Evolutionary conservation across 164 flowering plant species (phyloP).

Genomic region (Vitis amurensis): DNA sequence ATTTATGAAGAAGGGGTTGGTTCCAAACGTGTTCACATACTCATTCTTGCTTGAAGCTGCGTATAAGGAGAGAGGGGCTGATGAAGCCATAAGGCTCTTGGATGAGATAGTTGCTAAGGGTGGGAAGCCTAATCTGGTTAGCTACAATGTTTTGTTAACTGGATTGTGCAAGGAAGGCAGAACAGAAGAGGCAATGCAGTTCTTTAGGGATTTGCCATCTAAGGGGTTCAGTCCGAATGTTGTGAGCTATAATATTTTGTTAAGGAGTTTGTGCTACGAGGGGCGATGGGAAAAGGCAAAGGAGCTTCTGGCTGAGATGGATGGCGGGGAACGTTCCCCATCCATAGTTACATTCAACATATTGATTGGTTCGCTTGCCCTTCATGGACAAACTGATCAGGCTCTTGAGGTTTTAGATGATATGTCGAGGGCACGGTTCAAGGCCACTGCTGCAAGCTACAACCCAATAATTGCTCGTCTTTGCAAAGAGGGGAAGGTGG

Average conservation of each 20-base stretch:
- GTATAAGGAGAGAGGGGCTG: slow-evolving; percentile 74
- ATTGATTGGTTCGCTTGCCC: slow-evolving; percentile 68
- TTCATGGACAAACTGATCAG: slow-evolving; percentile 57
- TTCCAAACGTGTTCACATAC: slow-evolving; percentile 78
- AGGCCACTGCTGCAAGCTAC: slow-evolving; percentile 65
- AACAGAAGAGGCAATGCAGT: slow-evolving; percentile 59
- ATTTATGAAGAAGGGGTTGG: slow-evolving; percentile 64
- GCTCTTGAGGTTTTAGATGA: slow-evolving; percentile 72
- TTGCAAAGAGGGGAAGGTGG: slow-evolving; percentile 68
- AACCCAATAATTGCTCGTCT: slow-evolving; percentile 72
- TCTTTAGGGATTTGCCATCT: slow-evolving; percentile 61
- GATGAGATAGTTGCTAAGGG: slow-evolving; percentile 74
- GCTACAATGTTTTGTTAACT: slow-evolving; percentile 81
- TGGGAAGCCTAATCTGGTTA: slow-evolving; percentile 79
- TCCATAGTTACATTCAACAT: slow-evolving; percentile 76
- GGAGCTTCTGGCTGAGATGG: slow-evolving; percentile 76
- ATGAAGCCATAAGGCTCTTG: slow-evolving; percentile 74
- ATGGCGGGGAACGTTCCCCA: slow-evolving; percentile 56
- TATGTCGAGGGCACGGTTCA: slow-evolving; percentile 47
- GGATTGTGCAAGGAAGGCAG: slow-evolving; percentile 88
- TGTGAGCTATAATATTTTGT: slow-evolving; percentile 79
- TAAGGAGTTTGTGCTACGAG: slow-evolving; percentile 62
- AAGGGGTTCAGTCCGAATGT: slow-evolving; percentile 81
- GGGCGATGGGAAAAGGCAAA: slow-evolving; percentile 83
- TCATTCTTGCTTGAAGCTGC: slow-evolving; percentile 83